Conservation (phyloP, 306 rosid genomes). For the Cucurbita moschata region DNA sequence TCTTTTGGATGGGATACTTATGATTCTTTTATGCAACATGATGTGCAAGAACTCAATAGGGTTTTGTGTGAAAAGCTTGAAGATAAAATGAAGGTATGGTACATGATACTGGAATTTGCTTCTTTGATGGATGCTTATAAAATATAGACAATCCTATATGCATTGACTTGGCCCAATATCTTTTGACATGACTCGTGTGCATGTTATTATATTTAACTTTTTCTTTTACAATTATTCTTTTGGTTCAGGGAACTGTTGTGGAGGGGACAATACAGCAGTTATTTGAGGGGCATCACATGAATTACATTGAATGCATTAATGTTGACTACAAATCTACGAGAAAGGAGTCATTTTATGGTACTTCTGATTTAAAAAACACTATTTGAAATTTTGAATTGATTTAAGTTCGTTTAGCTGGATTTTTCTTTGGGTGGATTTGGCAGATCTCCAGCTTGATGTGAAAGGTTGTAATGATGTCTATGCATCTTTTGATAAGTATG, state of each 20-base stretch:
- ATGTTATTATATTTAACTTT: constrained; percentile 5
- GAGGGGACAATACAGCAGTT: constrained; percentile 90
- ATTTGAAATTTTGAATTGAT: neutral
- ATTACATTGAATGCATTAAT: constrained; percentile 80
- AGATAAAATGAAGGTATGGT: constrained; percentile 93
- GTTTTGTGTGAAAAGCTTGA: constrained; percentile 93
- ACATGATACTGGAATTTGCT: constrained; percentile 6
- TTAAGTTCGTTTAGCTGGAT: neutral
- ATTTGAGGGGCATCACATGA: constrained; percentile 98
- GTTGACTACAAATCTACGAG: constrained; percentile 86
- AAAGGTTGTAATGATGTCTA: constrained; percentile 89
- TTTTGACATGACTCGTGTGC: neutral
- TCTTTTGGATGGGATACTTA: constrained; percentile 94
- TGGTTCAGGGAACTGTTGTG: constrained; percentile 83
- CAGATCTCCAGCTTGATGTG: constrained; percentile 94
- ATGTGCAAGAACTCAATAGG: constrained; percentile 92
- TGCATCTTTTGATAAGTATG: constrained; percentile 88
- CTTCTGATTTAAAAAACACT: constrained; percentile 10
- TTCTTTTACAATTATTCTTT: constrained; percentile 9
- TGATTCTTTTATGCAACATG: constrained; percentile 95
- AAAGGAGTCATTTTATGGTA: constrained; percentile 95
- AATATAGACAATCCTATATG: neutral
- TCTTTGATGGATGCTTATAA: neutral
- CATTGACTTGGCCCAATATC: neutral
- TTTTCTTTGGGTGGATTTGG: constrained; percentile 7